Conservation (phyloP, 1,284 basidiomycete species). For the Moesziomyces sp. region DNA sequence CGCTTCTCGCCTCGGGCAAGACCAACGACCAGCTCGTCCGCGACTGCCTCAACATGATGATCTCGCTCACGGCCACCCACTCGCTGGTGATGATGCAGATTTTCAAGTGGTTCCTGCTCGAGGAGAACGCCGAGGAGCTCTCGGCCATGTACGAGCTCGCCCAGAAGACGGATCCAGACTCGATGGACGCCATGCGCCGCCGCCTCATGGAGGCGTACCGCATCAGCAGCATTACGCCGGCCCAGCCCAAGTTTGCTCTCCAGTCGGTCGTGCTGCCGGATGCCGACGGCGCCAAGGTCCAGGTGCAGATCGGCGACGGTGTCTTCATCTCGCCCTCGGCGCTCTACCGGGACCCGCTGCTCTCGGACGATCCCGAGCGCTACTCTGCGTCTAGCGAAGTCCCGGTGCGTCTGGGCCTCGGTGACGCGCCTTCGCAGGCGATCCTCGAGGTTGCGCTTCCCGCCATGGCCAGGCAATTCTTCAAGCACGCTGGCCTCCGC, state of each 20-base stretch:
- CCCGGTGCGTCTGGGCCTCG: slow-evolving; percentile 41
- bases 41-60: slow-evolving; percentile 44
- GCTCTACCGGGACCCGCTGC: slow-evolving; percentile 40
- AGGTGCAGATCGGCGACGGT: slow-evolving; percentile 35
- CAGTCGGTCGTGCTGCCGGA: slow-evolving; percentile 28
- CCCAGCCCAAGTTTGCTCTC: slow-evolving; percentile 38
- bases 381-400: slow-evolving; percentile 18
- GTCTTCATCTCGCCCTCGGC: slow-evolving; percentile 40
- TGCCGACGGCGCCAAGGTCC: slow-evolving; percentile 24
- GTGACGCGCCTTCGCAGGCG: slow-evolving; percentile 34
- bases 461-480: slow-evolving; percentile 44
- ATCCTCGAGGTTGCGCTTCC: slow-evolving; percentile 44
- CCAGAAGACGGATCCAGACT: slow-evolving; percentile 28
- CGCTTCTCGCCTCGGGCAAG: slow-evolving; percentile 42
- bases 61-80: slow-evolving; percentile 42
- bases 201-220: slow-evolving; percentile 48
- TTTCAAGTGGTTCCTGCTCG: slow-evolving; percentile 42
- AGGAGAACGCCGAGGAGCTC: slow-evolving; percentile 32
- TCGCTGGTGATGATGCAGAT: slow-evolving; percentile 43
- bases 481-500: slow-evolving; percentile 33
- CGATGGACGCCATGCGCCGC: slow-evolving; percentile 31
- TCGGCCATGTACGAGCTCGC: slow-evolving; percentile 28
- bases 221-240: slow-evolving; percentile 33
- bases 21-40: slow-evolving; percentile 42
- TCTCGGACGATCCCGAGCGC: slow-evolving; percentile 27